These are phyloP conservation scores for Coemansia sp. DNA, from an alignment of 192 early-diverging fungal genomes.

Conservation along the genomic window DNA sequence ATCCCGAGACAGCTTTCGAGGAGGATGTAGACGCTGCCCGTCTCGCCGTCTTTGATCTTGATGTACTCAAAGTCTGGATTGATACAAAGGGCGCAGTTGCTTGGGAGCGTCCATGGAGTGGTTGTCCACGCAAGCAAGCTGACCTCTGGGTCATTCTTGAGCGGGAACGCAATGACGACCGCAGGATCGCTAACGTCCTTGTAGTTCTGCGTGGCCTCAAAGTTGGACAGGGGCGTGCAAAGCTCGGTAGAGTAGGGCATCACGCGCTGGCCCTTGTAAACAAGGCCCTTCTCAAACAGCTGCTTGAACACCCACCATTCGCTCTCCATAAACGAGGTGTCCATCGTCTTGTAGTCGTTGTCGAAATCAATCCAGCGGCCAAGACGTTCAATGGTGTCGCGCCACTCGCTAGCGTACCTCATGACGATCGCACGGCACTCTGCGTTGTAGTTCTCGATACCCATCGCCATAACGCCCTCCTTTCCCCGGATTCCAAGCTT, in stretches of 20 bases:
- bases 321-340: constrained; percentile 96
- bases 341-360: constrained; percentile 99
- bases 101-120: constrained; percentile 98
- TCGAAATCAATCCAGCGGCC: constrained; percentile 99
- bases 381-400: constrained; percentile 88
- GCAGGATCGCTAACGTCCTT: constrained; percentile 97
- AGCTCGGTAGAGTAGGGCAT: constrained; percentile 98
- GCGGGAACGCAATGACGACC: constrained; percentile 91
- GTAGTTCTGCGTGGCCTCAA: constrained; percentile 95
- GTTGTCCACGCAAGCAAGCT: constrained; percentile 96
- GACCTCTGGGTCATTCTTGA: constrained; percentile 75
- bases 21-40: constrained; percentile 83
- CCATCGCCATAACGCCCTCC: constrained; percentile 88
- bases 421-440: constrained; percentile 98
- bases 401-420: constrained; percentile 92
- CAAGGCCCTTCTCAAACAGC: constrained; percentile 90
- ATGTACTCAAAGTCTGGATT: constrained; percentile 93
- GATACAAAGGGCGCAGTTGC: constrained; percentile 92
- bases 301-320: constrained; percentile 99
- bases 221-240: constrained; percentile 93
- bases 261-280: constrained; percentile 90
- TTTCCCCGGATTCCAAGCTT: constrained; percentile 69
- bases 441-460: constrained; percentile 95
- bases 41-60: constrained; percentile 88
- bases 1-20: constrained; percentile 79